Conservation (phyloP, 2,329 filamentous ascomycete species). For the Colletotrichum eleusines region DNA sequence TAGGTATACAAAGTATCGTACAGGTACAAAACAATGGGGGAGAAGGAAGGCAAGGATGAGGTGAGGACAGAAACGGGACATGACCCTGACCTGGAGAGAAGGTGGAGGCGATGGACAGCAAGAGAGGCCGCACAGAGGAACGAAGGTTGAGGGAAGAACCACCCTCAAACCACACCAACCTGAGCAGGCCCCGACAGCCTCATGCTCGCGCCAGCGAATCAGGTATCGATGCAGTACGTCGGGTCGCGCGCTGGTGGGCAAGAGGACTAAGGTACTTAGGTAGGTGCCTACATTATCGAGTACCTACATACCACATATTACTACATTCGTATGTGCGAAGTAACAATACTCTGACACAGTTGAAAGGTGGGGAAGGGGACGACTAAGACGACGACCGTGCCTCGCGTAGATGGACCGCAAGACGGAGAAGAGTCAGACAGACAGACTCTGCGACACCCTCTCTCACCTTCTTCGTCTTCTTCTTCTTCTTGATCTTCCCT, state of each 20-base stretch:
- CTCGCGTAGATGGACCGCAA: too few relatives aligned
- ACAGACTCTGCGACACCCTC: too few relatives aligned
- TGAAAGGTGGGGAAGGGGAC: too few relatives aligned
- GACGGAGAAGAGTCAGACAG: too few relatives aligned
- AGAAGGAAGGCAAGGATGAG: neutral
- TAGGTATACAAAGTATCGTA: too few relatives aligned
- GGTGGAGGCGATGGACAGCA: neutral
- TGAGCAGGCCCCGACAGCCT: neutral
- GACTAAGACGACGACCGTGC: too few relatives aligned
- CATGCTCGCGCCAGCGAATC: conserved; percentile 16
- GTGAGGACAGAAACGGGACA: neutral
- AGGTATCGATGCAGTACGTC: conserved; percentile 11
- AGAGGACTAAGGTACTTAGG: neutral
- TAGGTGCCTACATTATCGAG: too few relatives aligned
- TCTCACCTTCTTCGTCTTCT: too few relatives aligned
- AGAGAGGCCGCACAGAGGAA: neutral
- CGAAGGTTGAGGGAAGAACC: neutral
- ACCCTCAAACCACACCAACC: neutral
- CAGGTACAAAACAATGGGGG: neutral
- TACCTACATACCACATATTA: too few relatives aligned
- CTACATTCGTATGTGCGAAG: too few relatives aligned
- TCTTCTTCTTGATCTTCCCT: too few relatives aligned
- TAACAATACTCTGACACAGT: too few relatives aligned
- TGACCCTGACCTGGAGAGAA: neutral
- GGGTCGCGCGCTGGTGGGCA: conserved; percentile 20